Evolutionary conservation across 306 rosid species (phyloP).

Genomic region (Aeschynomene evenia): DNA sequence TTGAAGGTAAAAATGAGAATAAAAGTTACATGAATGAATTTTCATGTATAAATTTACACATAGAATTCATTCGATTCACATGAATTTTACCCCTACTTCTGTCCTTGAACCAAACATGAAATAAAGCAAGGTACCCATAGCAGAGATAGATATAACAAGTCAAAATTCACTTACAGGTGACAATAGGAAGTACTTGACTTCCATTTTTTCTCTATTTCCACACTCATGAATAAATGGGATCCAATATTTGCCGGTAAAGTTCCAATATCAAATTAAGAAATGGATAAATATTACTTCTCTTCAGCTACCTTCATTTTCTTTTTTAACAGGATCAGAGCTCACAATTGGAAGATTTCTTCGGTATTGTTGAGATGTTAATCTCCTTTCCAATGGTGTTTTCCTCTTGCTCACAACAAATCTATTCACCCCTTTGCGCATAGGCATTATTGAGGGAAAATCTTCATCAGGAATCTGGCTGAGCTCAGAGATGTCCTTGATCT

Average conservation of each 20-base stretch:
- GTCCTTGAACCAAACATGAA: neutral
- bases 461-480: slow-evolving; percentile 97
- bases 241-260: slow-evolving; percentile 19
- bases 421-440: slow-evolving; percentile 98
- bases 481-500: slow-evolving; percentile 93
- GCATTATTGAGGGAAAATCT: slow-evolving; percentile 99
- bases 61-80: too few relatives aligned
- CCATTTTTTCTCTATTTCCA: slow-evolving; percentile 1
- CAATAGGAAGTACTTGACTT: neutral
- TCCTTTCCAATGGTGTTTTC: slow-evolving; percentile 93
- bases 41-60: too few relatives aligned
- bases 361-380: slow-evolving; percentile 92
- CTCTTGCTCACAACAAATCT: slow-evolving; percentile 98
- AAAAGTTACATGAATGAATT: too few relatives aligned
- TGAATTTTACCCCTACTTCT: too few relatives aligned
- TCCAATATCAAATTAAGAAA: slow-evolving; percentile 9
- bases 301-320: slow-evolving; percentile 60
- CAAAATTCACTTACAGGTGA: slow-evolving; percentile 23
- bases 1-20: too few relatives aligned
- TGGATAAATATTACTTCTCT: neutral
- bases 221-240: neutral
- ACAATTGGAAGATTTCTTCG: slow-evolving; percentile 79
- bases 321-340: slow-evolving; percentile 67
- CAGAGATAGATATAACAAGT: slow-evolving; percentile 1
- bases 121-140: neutral